Conservation (phyloP, 2,329 filamentous ascomycete genomes). For the Westerdykella sp. region DNA sequence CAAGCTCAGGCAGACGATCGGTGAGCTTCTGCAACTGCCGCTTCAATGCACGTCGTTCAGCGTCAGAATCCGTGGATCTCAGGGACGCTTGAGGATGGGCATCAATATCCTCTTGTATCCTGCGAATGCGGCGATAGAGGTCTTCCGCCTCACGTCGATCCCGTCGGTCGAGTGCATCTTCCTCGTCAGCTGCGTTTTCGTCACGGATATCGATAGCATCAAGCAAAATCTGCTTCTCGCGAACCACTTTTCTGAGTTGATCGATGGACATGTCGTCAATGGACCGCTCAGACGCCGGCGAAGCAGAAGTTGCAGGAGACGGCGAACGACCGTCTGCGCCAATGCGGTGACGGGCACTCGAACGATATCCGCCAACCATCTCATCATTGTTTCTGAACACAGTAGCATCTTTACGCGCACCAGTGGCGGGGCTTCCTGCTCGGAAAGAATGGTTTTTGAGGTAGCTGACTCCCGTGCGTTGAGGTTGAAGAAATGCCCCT, state of each 20-base stretch:
- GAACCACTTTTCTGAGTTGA: slow-evolving; percentile 85
- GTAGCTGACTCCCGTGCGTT: slow-evolving; percentile 97
- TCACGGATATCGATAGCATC: slow-evolving; percentile 97
- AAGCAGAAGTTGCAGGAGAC: slow-evolving; percentile 61
- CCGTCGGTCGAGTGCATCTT: slow-evolving; percentile 82
- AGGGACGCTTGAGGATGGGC: slow-evolving; percentile 70
- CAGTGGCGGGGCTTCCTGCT: slow-evolving; percentile 52
- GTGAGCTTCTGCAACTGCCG: slow-evolving; percentile 83
- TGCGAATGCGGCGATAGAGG: slow-evolving; percentile 83
- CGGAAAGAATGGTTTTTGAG: slow-evolving; percentile 93
- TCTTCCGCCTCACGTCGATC: slow-evolving; percentile 91
- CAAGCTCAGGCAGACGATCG: slow-evolving; percentile 84
- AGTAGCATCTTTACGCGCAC: slow-evolving; percentile 82
- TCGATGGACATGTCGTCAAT: slow-evolving; percentile 80
- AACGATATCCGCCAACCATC: slow-evolving; percentile 76
- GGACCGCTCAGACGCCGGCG: slow-evolving; percentile 53
- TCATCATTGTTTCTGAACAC: slow-evolving; percentile 97
- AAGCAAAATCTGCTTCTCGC: slow-evolving; percentile 86
- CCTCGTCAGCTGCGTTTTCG: slow-evolving; percentile 81
- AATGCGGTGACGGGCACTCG: slow-evolving; percentile 81
- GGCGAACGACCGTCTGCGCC: slow-evolving; percentile 64
- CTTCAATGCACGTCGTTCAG: slow-evolving; percentile 77
- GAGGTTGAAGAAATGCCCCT: slow-evolving; percentile 83
- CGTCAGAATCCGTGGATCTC: slow-evolving; percentile 65
- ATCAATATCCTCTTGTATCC: slow-evolving; percentile 92